Percentiles rank a stretch among this genome's conserved stretches.
Evolutionary conservation across 1,284 basidiomycete species (phyloP).

Genomic region (Chondrostereum purpureum): DNA sequence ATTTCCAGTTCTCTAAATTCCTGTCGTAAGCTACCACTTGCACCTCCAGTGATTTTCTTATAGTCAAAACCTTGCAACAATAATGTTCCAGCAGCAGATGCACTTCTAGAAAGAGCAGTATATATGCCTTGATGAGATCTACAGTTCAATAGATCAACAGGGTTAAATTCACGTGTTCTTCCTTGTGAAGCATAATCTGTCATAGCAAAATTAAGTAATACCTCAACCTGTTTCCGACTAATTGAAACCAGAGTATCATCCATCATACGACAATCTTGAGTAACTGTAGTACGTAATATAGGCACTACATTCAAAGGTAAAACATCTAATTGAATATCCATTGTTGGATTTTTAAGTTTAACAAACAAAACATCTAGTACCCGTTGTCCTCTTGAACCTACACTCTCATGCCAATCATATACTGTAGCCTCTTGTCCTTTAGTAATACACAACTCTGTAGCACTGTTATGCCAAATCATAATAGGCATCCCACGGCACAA

Average conservation of each 20-base stretch:
- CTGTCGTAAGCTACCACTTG: too few relatives aligned
- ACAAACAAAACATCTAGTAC: conserved; percentile 31
- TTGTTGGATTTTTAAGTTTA: conserved; percentile 23
- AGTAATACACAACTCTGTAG: conserved; percentile 22
- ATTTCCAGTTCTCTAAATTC: too few relatives aligned
- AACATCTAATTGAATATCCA: conserved; percentile 21
- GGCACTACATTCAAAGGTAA: conserved; percentile 34
- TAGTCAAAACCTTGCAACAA: conserved; percentile 25
- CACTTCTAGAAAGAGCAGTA: too few relatives aligned
- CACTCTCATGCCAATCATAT: conserved; percentile 14
- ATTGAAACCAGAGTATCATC: conserved; percentile 22
- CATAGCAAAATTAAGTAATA: conserved; percentile 35
- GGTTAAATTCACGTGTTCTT: conserved; percentile 28
- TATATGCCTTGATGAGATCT: too few relatives aligned
- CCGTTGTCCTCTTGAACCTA: conserved; percentile 2
- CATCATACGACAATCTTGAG: conserved; percentile 18
- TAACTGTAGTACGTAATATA: conserved; percentile 15
- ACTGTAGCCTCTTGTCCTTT: conserved; percentile 27
- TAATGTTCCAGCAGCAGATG: conserved; percentile 22
- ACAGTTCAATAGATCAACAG: conserved; percentile 28
- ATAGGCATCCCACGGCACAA: not conserved
- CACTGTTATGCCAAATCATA: conserved; percentile 2
- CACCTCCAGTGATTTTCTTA: too few relatives aligned
- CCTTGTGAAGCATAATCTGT: too few relatives aligned
- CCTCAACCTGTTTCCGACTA: conserved; percentile 23